A percentile compares a stretch with the other conserved stretches of the same genome.
Conservation (phyloP, 2,329 filamentous ascomycete genomes). For the Coniochaeta sp. region DNA sequence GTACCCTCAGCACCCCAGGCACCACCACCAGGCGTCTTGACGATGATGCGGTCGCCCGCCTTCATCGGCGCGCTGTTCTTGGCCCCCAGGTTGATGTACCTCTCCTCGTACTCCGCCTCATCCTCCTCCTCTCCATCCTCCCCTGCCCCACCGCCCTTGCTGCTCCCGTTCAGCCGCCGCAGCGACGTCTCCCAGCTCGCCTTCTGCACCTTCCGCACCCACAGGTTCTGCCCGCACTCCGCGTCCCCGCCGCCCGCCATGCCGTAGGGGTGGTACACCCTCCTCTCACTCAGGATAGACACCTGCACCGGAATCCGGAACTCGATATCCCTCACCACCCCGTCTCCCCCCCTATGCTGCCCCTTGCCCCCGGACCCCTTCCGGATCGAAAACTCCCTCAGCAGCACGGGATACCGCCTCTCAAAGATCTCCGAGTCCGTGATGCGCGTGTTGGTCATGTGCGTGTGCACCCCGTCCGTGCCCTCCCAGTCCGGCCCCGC, state of each 20-base stretch:
- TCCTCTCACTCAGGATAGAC: slow-evolving; percentile 68
- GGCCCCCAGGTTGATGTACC: slow-evolving; percentile 64
- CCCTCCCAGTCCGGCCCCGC: slow-evolving; percentile 69
- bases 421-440: slow-evolving; percentile 77
- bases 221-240: slow-evolving; percentile 74
- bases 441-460: slow-evolving; percentile 84
- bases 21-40: slow-evolving; percentile 72
- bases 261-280: slow-evolving; percentile 74
- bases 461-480: slow-evolving; percentile 68
- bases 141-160: slow-evolving; percentile 10
- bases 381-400: slow-evolving; percentile 63
- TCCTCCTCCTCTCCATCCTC: slow-evolving; percentile 21
- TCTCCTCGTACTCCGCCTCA: slow-evolving; percentile 44
- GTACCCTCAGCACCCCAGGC: slow-evolving; percentile 62
- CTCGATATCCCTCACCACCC: slow-evolving; percentile 72
- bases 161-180: slow-evolving; percentile 26
- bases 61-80: slow-evolving; percentile 77
- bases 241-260: slow-evolving; percentile 77
- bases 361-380: slow-evolving; percentile 57
- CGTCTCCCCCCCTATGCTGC: slow-evolving; percentile 64
- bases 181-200: slow-evolving; percentile 39
- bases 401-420: slow-evolving; percentile 64
- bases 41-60: slow-evolving; percentile 69
- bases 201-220: slow-evolving; percentile 68
- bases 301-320: slow-evolving; percentile 72